Evolutionary conservation across 345 rosid genomes (phyloP).

Genomic region (Brassica carinata): DNA sequence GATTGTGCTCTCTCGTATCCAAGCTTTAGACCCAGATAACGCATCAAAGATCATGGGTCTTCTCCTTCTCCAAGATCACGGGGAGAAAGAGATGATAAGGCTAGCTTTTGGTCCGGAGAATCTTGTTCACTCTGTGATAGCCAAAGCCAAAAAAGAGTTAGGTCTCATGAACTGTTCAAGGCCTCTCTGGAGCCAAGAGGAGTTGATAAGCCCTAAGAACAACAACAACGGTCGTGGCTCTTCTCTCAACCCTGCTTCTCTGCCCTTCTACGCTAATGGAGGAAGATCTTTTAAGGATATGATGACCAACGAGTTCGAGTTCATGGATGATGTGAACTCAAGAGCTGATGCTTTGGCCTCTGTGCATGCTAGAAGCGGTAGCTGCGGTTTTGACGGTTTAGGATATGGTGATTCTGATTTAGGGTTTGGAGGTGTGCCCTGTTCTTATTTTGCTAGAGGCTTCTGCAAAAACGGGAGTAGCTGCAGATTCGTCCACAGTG

Average conservation of each 20-base stretch:
- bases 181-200: constrained; percentile 53
- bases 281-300: constrained; percentile 47
- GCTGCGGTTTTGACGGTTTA: constrained; percentile 63
- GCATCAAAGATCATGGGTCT: constrained; percentile 96
- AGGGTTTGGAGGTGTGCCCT: constrained; percentile 87
- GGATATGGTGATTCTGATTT: constrained; percentile 63
- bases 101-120: constrained; percentile 89
- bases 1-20: constrained; percentile 80
- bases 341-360: no score
- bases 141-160: constrained; percentile 70
- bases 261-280: constrained; percentile 63
- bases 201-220: constrained; percentile 50
- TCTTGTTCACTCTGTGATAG: constrained; percentile 68
- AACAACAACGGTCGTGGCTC: constrained; percentile 39
- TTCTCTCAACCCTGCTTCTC: constrained; percentile 64
- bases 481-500: constrained; percentile 82
- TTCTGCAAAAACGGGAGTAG: constrained; percentile 82
- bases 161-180: constrained; percentile 54
- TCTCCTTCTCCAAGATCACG: constrained; percentile 85
- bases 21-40: constrained; percentile 75
- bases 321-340: constrained; percentile 58
- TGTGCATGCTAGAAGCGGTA: constrained; percentile 71
- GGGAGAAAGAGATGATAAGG: constrained; percentile 95
- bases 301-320: constrained; percentile 65
- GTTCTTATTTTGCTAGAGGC: constrained; percentile 89